Base-by-base conservation (phyloP, 1,284 basidiomycete species). In the Puccinia brachypodii region DNA sequence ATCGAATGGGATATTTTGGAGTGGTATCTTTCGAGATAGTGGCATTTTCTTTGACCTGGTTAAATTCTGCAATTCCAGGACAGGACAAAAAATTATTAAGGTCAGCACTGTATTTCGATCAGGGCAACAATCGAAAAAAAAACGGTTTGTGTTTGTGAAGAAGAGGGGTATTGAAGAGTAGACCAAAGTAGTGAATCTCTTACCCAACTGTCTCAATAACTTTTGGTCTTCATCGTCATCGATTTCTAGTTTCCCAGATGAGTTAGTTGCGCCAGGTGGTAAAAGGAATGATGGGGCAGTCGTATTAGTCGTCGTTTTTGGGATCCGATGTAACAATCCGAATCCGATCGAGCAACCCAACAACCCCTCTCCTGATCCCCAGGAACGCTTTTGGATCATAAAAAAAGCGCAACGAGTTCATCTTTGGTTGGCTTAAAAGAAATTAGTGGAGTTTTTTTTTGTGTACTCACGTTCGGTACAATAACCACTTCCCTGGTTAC, bases 311-410 rank as follows among this genome's bases (percentile, higher is more conserved):
- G 79, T 50, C 4, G 72, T 81, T 68, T 87, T 87, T 1, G 95
- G 95, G 85, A 97, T 96, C 77, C 95, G 91, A 87, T 98, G 95
- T 25, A 98, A 88, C 31, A 96, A 89, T 1, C 95, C 92, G 83
- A 88, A 89, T 7, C 89, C 95, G 82, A 97, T 96, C 40, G 96
- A 93, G 85, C 95, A 97, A 71, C 95, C 95, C 25, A 98, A 88
- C 40, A 98, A 89, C 0, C 95, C 95, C 85, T 96, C 94, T 11
- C 95, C 95, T 40, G 79, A 75, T 68, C 95, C 95, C 95, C 95
- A 98, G 84, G 96, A 93, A 81, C 94, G 90, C 77, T 79, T n/a
- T 25, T 22, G 53, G 25, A 9, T n/a, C 40, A 36, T n/a, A 3
- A 6, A 53, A 53, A 53, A 72, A 33, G 14, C 3, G 28, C 25